A percentile compares a stretch with the other conserved stretches of the same genome.
phyloP scores from a whole-genome alignment of 2,329 filamentous ascomycete genomes.

The Alternaria hordeiaustralica region DNA sequence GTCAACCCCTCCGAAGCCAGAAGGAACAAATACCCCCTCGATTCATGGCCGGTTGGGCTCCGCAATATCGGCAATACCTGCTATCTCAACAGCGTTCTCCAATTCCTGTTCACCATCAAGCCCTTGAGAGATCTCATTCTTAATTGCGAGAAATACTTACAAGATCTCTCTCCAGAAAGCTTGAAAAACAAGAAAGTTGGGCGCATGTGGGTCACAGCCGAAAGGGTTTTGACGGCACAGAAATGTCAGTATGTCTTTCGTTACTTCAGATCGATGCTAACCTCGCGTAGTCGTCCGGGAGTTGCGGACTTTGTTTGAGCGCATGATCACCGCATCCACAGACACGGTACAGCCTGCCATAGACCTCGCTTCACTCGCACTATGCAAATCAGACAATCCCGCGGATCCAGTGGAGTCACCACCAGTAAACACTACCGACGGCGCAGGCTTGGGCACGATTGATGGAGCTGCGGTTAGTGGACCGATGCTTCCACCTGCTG shows the following conservation, averaged over 20 bases:
- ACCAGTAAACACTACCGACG: constrained; percentile 53
- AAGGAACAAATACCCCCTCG: constrained; percentile 41
- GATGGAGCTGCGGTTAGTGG: constrained; percentile 55
- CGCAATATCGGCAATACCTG: constrained; percentile 97
- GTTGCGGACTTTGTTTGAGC: constrained; percentile 71
- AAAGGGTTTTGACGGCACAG: constrained; percentile 67
- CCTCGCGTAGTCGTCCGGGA: constrained; percentile 71
- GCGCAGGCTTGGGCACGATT: constrained; percentile 50
- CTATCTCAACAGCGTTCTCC: constrained; percentile 94
- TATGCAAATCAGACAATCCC: constrained; percentile 64
- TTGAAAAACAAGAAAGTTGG: constrained; percentile 75
- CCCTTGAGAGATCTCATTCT: constrained; percentile 82
- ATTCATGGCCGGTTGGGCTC: constrained; percentile 79
- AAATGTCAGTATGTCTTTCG: constrained; percentile 70
- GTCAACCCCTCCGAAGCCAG: constrained; percentile 19
- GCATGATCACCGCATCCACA: constrained; percentile 69
- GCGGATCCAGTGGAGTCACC: constrained; percentile 47
- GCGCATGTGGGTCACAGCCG: constrained; percentile 68
- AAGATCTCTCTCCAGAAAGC: constrained; percentile 69
- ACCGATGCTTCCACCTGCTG: constrained; percentile 50
- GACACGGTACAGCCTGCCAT: constrained; percentile 73
- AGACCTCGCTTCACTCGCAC: constrained; percentile 78
- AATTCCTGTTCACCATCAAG: constrained; percentile 91
- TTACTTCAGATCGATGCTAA: constrained; percentile 16
- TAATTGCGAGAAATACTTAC: constrained; percentile 73